These are phyloP conservation scores for Chlamydomonas incerta DNA, from an alignment of 139 green algal genomes.

Conservation along the genomic window DNA sequence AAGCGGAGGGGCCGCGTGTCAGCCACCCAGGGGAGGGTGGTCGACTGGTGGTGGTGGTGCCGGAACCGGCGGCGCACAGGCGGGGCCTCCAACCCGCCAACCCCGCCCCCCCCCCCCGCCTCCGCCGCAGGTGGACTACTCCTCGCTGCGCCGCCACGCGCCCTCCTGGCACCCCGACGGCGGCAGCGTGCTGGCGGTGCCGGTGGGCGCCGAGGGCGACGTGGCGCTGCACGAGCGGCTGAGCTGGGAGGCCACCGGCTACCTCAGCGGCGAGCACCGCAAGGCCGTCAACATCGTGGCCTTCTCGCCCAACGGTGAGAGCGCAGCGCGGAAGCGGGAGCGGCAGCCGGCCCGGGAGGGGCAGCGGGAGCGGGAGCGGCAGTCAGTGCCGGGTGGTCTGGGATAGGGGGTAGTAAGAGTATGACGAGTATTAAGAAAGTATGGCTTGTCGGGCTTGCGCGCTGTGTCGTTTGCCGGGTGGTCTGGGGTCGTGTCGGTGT, in stretches of 20 bases:
- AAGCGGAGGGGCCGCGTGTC: no score
- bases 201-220: constrained; percentile 54
- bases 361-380: no score
- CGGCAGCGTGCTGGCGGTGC: constrained; percentile 70
- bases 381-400: no score
- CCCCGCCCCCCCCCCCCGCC: not conserved
- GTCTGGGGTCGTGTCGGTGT: no score
- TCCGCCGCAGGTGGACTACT: constrained; percentile 49
- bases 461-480: no score
- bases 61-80: not conserved
- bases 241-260: constrained; percentile 59
- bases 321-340: no score
- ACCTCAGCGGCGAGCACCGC: constrained; percentile 61
- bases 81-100: not conserved
- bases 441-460: no score
- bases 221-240: constrained; percentile 77
- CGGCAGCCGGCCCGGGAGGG: no score
- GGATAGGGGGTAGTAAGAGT: no score
- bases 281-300: constrained; percentile 60
- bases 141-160: constrained; percentile 14
- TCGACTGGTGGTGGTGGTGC: no score
- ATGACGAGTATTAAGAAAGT: no score
- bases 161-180: constrained; percentile 81
- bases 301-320: constrained; percentile 84
- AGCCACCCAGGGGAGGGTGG: no score